Evolutionary conservation across 768 basidiomycete species (phyloP).

Genomic region (Chalciporus chontae): DNA sequence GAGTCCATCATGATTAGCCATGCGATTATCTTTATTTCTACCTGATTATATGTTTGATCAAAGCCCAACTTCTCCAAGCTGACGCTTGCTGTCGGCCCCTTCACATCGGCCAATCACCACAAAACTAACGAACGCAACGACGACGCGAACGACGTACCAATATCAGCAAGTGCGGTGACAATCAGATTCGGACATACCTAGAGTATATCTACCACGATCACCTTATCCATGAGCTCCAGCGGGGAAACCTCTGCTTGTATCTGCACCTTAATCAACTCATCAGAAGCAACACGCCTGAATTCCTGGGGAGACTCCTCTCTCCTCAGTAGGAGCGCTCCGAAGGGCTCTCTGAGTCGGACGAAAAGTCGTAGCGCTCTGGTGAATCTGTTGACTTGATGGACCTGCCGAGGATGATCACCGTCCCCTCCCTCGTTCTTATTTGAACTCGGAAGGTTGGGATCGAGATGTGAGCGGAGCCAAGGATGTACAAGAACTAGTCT

Average conservation of each 20-base stretch:
- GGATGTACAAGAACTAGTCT: constrained; percentile 13
- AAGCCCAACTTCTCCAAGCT: too few species aligned
- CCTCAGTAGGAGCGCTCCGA: constrained; percentile 15
- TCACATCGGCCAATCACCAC: too few species aligned
- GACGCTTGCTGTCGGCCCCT: too few species aligned
- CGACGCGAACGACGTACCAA: too few species aligned
- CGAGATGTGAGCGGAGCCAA: constrained; percentile 6
- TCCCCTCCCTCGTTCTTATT: too few species aligned
- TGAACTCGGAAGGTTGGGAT: constrained; percentile 1
- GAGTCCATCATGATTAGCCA: too few species aligned
- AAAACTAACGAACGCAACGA: too few species aligned
- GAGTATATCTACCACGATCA: constrained; percentile 8
- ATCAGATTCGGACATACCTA: background rate
- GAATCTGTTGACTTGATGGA: background rate
- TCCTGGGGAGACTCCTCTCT: background rate
- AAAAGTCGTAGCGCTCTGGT: constrained; percentile 7
- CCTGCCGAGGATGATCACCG: too few species aligned
- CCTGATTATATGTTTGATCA: too few species aligned
- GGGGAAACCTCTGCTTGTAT: constrained; percentile 7
- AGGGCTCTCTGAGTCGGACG: constrained; percentile 6
- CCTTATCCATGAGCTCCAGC: background rate
- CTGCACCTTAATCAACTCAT: constrained; percentile 3
- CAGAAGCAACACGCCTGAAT: constrained; percentile 12
- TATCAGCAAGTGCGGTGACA: too few species aligned
- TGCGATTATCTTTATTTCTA: too few species aligned